A percentile compares a stretch with the other conserved stretches of the same genome.
phyloP scores from a whole-genome alignment of 257 asterid genomes.

The Lantana camara region DNA sequence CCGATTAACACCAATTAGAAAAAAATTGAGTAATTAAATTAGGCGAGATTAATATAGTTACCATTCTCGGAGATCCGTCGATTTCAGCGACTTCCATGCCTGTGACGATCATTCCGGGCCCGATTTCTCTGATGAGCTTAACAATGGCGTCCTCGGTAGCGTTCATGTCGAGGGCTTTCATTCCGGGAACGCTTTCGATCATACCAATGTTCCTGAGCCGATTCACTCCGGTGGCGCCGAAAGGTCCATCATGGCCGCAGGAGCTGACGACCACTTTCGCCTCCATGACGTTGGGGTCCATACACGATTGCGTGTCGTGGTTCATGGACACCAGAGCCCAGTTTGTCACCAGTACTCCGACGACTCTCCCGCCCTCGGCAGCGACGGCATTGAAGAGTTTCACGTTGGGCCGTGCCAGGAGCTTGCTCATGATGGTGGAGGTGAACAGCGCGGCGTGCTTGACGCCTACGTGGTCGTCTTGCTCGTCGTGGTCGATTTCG shows the following conservation, averaged over 20 bases:
- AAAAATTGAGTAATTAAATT: too few relatives aligned
- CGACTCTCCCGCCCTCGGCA: slow-evolving; percentile 70
- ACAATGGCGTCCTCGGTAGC: slow-evolving; percentile 79
- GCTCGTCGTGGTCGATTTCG: slow-evolving; percentile 64
- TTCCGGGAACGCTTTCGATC: slow-evolving; percentile 71
- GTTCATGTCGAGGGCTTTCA: slow-evolving; percentile 85
- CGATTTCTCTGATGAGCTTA: slow-evolving; percentile 67
- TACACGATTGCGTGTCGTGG: slow-evolving; percentile 85
- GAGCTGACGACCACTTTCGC: slow-evolving; percentile 80
- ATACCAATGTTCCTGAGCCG: slow-evolving; percentile 76
- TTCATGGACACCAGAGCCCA: slow-evolving; percentile 82
- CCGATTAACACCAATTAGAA: too few relatives aligned
- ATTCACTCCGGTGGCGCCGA: slow-evolving; percentile 84
- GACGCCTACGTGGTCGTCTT: slow-evolving; percentile 69
- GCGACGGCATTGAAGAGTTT: slow-evolving; percentile 82
- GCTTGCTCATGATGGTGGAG: slow-evolving; percentile 81
- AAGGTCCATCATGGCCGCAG: slow-evolving; percentile 85
- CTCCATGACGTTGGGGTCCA: slow-evolving; percentile 89
- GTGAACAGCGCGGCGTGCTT: slow-evolving; percentile 81
- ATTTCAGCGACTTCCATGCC: slow-evolving; percentile 92
- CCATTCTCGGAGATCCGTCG: slow-evolving; percentile 86
- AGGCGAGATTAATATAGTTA: neutral
- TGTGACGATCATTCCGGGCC: slow-evolving; percentile 81
- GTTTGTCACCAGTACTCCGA: slow-evolving; percentile 81
- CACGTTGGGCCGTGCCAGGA: slow-evolving; percentile 72